Conservation (phyloP, 768 basidiomycete species). For the Mycena alexandri region DNA sequence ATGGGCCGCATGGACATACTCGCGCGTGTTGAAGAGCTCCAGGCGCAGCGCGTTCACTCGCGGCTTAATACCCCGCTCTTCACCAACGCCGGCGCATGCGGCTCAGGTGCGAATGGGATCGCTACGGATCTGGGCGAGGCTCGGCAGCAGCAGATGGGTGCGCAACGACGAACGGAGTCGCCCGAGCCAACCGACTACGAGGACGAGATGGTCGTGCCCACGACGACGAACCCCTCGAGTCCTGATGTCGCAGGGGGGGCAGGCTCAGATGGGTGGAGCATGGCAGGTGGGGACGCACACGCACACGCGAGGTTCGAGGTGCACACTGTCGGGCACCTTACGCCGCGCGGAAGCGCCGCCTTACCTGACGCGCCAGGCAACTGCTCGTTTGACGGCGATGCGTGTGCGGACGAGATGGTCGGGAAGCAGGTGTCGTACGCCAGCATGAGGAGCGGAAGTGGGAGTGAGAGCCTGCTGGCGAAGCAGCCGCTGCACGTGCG, state of each 20-base stretch:
- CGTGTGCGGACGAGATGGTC: slow-evolving; percentile 47
- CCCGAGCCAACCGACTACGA: slow-evolving; percentile 36
- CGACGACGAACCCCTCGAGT: slow-evolving; percentile 38
- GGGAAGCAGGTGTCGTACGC: slow-evolving; percentile 37
- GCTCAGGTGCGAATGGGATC: neutral
- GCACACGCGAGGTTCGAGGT: slow-evolving; percentile 85
- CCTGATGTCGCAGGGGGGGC: slow-evolving; percentile 43
- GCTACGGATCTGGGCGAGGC: neutral
- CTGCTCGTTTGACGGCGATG: slow-evolving; percentile 68
- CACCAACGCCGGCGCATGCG: slow-evolving; percentile 4
- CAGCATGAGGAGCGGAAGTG: slow-evolving; percentile 39
- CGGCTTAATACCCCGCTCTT: slow-evolving; percentile 25
- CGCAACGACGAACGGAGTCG: slow-evolving; percentile 11
- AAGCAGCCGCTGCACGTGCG: slow-evolving; percentile 73
- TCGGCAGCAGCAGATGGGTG: slow-evolving; percentile 13
- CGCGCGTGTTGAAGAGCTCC: slow-evolving; percentile 66
- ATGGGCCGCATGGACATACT: slow-evolving; percentile 60
- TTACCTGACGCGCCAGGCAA: slow-evolving; percentile 63
- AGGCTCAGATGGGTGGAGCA: slow-evolving; percentile 25
- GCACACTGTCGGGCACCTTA: slow-evolving; percentile 82
- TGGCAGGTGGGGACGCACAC: slow-evolving; percentile 41
- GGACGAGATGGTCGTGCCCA: slow-evolving; percentile 35
- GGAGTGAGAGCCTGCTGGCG: slow-evolving; percentile 45
- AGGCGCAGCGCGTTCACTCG: slow-evolving; percentile 49
- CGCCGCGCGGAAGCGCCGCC: slow-evolving; percentile 66